Evolutionary conservation across 2,329 filamentous ascomycete species (phyloP), one percentile per base, ranked within the genome.

Genomic region (Orbilia ellipsospora): DNA sequence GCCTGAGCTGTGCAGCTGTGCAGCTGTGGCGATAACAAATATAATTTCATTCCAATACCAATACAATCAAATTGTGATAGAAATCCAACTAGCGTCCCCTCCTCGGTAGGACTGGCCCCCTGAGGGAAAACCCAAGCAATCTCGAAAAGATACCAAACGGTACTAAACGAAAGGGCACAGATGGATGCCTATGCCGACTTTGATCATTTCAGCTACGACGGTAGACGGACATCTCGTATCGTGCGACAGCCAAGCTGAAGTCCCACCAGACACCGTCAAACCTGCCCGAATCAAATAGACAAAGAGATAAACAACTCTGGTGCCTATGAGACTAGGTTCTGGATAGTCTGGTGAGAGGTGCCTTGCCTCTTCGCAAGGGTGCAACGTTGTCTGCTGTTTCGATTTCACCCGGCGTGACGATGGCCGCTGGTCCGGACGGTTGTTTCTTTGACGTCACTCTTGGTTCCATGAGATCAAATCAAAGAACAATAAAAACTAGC

Each of bases 381-480:
- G 7, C 4, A 48, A n/a, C 6, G 16, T 13, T 48, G 13, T 15
- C 28, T 31, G 54, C 23, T 12, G 18, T 65, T 52, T 65, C 50
- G 10, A 36, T 36, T 23, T 36, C 31, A 36, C 28, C 31, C 63
- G 72, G 72, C 51, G 64, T 75, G 72, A 75, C 72, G 64, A 63
- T 40, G 64, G 52, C 72, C 72, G 63, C 55, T 60, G 57, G 56
- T 44, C 59, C 51, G 2, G 23, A 23, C 23, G 23, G 23, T 23
- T 23, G 23, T 23, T 36, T 36, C 31, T 20, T 75, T 75, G 72
- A 75, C 64, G 72, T 75, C 72, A 75, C 45, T 15, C 15, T 12
- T 20, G 12, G 55, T 36, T 40, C 8, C 54, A 60, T 26, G 54
- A 59, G 23, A 60, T 36, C 54, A 31, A 57, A 20, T 36, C 13